These are phyloP conservation scores for Chalciporus piperatoides DNA, from an alignment of 1,284 basidiomycete genomes.

Conservation along the genomic window DNA sequence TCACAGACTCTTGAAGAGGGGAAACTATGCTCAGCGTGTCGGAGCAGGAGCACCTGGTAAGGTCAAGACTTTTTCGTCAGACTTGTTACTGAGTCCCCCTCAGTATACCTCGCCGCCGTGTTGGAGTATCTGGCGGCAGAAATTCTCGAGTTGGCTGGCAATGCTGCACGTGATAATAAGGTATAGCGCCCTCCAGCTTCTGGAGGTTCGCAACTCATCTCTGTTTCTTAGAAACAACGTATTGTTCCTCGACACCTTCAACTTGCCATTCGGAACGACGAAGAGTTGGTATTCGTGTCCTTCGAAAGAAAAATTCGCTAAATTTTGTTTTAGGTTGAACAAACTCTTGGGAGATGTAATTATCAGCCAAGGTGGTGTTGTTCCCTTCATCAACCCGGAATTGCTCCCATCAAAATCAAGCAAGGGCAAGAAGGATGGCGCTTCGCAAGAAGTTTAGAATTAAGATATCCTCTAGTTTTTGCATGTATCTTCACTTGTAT, in stretches of 20 bases:
- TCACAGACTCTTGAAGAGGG: conserved; percentile 78
- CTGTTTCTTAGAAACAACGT: conserved; percentile 53
- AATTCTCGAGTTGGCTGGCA: conserved; percentile 85
- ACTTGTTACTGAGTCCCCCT: not conserved
- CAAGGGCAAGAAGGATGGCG: conserved; percentile 51
- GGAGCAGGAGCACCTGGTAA: conserved; percentile 70
- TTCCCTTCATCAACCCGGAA: conserved; percentile 59
- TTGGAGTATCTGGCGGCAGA: conserved; percentile 85
- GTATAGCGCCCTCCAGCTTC: conserved; percentile 6
- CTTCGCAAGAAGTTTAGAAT: conserved; percentile 35
- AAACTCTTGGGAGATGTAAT: conserved; percentile 74
- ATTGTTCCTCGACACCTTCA: conserved; percentile 84
- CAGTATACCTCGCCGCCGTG: conserved; percentile 84
- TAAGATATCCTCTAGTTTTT: not conserved
- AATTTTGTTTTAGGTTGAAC: conserved; percentile 46
- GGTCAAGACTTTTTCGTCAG: conserved; percentile 23
- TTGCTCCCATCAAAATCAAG: conserved; percentile 61
- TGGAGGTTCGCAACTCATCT: not conserved
- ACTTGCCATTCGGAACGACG: conserved; percentile 82
- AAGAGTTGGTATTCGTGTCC: conserved; percentile 48
- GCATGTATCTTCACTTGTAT: conserved; percentile 22
- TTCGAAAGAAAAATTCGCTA: conserved; percentile 1
- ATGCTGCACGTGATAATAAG: conserved; percentile 73
- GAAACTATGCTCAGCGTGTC: conserved; percentile 74
- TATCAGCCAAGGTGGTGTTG: conserved; percentile 82